Evolutionary conservation across 345 rosid species (phyloP).

Genomic region (Eucalyptus coolabah): DNA sequence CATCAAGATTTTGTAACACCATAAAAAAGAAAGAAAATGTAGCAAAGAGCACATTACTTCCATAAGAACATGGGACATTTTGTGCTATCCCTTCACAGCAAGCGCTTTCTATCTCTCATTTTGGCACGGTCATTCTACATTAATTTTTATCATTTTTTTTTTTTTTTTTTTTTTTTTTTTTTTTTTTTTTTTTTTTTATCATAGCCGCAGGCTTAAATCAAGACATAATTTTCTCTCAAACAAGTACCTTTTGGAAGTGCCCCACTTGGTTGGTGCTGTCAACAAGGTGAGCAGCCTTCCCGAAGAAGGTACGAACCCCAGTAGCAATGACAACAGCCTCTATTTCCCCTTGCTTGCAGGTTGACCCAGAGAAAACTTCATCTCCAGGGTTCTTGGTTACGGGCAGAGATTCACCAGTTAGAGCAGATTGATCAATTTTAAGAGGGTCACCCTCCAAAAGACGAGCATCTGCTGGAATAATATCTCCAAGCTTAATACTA

Average conservation of each 20-base stretch:
- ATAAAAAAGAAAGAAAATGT: background rate
- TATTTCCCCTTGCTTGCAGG: slow-evolving; percentile 86
- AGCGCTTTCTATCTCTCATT: background rate
- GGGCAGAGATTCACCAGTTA: slow-evolving; percentile 78
- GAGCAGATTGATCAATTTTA: slow-evolving; percentile 72
- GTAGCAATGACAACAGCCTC: slow-evolving; percentile 85
- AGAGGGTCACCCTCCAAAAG: slow-evolving; percentile 78
- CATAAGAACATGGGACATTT: background rate
- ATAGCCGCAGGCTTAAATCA: background rate
- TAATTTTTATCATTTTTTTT: background rate
- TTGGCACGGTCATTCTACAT: background rate
- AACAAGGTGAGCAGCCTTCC: slow-evolving; percentile 87
- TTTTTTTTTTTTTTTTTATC: too few species aligned
- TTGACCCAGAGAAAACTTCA: slow-evolving; percentile 73
- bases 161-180: too few species aligned
- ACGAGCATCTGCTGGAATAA: slow-evolving; percentile 81
- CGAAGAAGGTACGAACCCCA: slow-evolving; percentile 80
- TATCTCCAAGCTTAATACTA: slow-evolving; percentile 76
- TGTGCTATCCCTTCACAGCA: background rate
- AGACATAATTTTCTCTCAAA: background rate
- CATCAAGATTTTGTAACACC: background rate
- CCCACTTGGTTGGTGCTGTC: slow-evolving; percentile 74
- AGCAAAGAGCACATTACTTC: background rate
- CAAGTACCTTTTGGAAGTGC: slow-evolving; percentile 60
- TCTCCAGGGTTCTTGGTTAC: slow-evolving; percentile 62